Conservation (phyloP, 1,139 yeast genomes). For the Saccharomyces pastorianus region DNA sequence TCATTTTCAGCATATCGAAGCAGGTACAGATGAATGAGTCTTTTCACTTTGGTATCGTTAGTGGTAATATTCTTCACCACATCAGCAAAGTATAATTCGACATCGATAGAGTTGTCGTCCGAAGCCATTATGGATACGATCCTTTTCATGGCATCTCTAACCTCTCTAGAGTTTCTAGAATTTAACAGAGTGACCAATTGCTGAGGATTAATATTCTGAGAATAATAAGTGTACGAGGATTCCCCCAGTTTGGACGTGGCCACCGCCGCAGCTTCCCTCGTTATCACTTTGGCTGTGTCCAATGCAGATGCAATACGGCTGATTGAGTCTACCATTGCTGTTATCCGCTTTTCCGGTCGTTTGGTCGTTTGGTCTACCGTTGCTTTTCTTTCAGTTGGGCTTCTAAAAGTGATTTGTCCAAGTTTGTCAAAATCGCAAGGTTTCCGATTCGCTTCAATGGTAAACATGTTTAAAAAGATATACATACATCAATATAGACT, state of each 20-base stretch:
- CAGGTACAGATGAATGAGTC: slow-evolving; percentile 71
- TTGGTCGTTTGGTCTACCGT: neutral
- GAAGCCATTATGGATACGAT: slow-evolving; percentile 65
- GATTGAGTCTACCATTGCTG: slow-evolving; percentile 44
- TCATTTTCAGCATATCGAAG: slow-evolving; percentile 73
- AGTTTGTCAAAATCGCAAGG: neutral
- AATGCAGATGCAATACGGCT: slow-evolving; percentile 49
- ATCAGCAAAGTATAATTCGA: slow-evolving; percentile 53
- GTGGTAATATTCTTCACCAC: slow-evolving; percentile 85
- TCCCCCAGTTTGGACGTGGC: slow-evolving; percentile 62
- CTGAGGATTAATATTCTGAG: slow-evolving; percentile 44
- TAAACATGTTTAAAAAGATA: neutral
- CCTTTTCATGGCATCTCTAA: slow-evolving; percentile 66
- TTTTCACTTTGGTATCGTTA: slow-evolving; percentile 56
- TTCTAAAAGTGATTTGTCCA: neutral
- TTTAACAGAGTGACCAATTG: slow-evolving; percentile 62
- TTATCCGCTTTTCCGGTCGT: neutral
- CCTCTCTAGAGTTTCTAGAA: slow-evolving; percentile 65
- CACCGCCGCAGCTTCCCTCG: slow-evolving; percentile 74
- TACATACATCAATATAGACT: too few relatives aligned
- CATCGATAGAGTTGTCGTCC: slow-evolving; percentile 39
- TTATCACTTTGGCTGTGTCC: slow-evolving; percentile 74
- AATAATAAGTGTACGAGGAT: slow-evolving; percentile 35
- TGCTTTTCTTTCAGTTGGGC: neutral
- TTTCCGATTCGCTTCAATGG: neutral